These are phyloP conservation scores for Nakaseomyces delphensis DNA, from an alignment of 1,139 yeast genomes.

Conservation along the genomic window DNA sequence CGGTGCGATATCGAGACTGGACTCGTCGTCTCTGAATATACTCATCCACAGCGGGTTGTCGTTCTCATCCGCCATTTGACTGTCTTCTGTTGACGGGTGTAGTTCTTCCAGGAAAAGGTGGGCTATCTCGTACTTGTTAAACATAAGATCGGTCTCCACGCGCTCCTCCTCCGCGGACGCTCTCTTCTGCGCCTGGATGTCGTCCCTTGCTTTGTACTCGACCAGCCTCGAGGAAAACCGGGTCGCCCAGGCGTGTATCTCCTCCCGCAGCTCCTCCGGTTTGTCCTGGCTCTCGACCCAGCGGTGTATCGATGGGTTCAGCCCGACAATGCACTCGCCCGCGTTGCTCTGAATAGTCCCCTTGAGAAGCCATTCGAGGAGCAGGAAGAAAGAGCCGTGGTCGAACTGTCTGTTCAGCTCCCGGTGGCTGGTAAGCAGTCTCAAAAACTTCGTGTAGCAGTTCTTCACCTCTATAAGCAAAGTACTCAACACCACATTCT, in stretches of 20 bases:
- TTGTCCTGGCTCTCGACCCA: not conserved
- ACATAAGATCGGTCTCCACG: not conserved
- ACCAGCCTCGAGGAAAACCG: not conserved
- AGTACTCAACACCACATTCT: not conserved
- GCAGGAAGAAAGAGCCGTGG: not conserved
- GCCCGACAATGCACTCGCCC: slow-evolving; percentile 2
- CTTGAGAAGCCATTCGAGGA: not conserved
- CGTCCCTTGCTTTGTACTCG: not conserved
- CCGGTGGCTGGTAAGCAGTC: not conserved
- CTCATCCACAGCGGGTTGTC: not conserved
- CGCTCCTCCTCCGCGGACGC: not conserved
- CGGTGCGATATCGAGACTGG: too few species aligned
- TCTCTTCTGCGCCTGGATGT: not conserved
- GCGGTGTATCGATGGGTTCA: not conserved
- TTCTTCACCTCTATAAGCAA: not conserved
- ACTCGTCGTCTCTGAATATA: not conserved
- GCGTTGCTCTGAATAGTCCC: slow-evolving; percentile 3
- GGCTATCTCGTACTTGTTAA: slow-evolving; percentile 3
- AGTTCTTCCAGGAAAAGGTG: slow-evolving; percentile 1
- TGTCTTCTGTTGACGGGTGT: not conserved
- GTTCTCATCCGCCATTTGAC: not conserved
- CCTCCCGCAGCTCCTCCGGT: not conserved
- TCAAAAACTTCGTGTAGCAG: not conserved
- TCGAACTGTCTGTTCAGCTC: not conserved
- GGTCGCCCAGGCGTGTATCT: not conserved